Evolutionary conservation across 805 yeast species (phyloP).

Genomic region (Cyberlindnera mycetangii): DNA sequence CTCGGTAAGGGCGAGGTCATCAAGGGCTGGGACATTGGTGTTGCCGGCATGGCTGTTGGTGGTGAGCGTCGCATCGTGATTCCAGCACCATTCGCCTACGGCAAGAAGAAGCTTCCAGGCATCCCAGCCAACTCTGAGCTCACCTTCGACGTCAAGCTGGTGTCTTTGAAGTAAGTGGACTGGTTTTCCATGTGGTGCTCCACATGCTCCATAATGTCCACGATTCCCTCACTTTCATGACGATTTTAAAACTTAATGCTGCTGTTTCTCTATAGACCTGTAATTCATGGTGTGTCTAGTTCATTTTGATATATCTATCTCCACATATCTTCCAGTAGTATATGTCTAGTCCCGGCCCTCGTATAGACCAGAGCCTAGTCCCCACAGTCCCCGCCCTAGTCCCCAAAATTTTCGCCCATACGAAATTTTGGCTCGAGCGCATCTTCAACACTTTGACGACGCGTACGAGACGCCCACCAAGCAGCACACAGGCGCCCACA

Average conservation of each 20-base stretch:
- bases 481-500: neutral
- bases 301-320: too few species aligned
- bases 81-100: conserved; percentile 96
- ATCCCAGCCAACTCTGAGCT: conserved; percentile 97
- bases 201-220: too few species aligned
- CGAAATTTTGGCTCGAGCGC: conserved; percentile 6
- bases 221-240: neutral
- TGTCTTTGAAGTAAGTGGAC: conserved; percentile 67
- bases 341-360: neutral
- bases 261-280: neutral
- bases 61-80: conserved; percentile 98
- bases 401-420: neutral
- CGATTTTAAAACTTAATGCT: conserved; percentile 1
- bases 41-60: conserved; percentile 97
- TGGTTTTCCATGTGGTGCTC: too few species aligned
- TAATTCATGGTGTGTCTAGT: neutral
- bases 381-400: neutral
- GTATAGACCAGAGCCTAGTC: neutral
- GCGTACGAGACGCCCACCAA: neutral
- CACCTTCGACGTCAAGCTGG: conserved; percentile 93
- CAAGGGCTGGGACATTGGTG: conserved; percentile 98
- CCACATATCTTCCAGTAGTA: too few species aligned
- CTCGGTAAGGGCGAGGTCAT: conserved; percentile 98
- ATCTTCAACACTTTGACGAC: conserved; percentile 2
- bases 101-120: conserved; percentile 91